Evolutionary conservation across 2,329 filamentous ascomycete genomes (phyloP), one percentile per base, ranked within the genome.

Genomic region (Colletotrichum coccodes): DNA sequence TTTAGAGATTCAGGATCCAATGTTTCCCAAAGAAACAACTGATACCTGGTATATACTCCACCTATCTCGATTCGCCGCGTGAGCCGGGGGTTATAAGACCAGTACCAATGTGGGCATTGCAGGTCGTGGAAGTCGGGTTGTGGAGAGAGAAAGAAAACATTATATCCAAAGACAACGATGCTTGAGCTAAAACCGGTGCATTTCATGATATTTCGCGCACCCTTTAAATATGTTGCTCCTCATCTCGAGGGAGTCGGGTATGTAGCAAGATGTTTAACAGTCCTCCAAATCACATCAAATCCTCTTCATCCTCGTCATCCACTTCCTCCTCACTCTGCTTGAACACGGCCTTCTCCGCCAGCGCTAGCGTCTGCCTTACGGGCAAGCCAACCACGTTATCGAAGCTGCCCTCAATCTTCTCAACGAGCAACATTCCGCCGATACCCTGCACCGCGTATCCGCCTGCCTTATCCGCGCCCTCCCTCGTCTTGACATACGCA

Each of bases 341-440:
- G 74, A 91, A 90, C 72, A 98, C 85, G n/a, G 94, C 92, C 84
- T 91, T 93, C 83, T 98, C 95, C 68, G 97, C 96, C 75, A 98
- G 79, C 77, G 90, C 89, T 78, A 99, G 78, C 14, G 91, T 93
- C 72, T 89, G 87, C 73, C 94, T 88, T 72, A 98, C 85, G 8
- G 96, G 96, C 79, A 99, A 79, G 0, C 96, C 96, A 32, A 99
- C 91, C 1, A 98, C 96, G 79, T 98, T 98, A 83, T 99, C 96
- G 75, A 94, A 93, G 62, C 90, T 90, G 12, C 96, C 96, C 72
- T 97, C 93, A 72, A 99, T 92, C 79, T 87, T 92, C 79, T 98
- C 94, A 14, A 99, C 90, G 65, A 99, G 81, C 68, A 99, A 85
- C 78, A 98, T 90, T 9, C 93, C 92, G 1, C 93, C 96, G 12